These are phyloP conservation scores for Blechomonas ayalai DNA, from an alignment of 208 protist genomes.

Conservation along the genomic window DNA sequence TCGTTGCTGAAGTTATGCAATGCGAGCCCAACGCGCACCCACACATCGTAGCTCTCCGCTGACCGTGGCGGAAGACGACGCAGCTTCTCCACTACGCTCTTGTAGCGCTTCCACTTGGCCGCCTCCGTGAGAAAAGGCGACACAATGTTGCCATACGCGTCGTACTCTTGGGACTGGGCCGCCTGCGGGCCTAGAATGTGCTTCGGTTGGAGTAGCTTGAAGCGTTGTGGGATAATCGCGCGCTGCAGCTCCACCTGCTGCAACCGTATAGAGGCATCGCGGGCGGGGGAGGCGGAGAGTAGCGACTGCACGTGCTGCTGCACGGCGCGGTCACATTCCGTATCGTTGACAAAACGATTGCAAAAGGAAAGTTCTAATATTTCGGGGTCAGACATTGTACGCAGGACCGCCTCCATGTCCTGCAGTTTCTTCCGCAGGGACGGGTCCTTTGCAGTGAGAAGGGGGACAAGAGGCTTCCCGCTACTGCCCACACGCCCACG, in stretches of 20 bases:
- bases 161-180: slow-evolving; percentile 48
- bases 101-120: slow-evolving; percentile 69
- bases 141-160: slow-evolving; percentile 73
- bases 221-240: slow-evolving; percentile 18
- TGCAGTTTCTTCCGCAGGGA: slow-evolving; percentile 42
- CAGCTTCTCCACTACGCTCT: slow-evolving; percentile 46
- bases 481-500: slow-evolving; percentile 1
- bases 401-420: slow-evolving; percentile 39
- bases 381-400: slow-evolving; percentile 53
- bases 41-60: slow-evolving; percentile 68
- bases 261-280: neutral
- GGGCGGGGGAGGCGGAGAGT: neutral
- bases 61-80: slow-evolving; percentile 37
- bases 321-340: slow-evolving; percentile 6
- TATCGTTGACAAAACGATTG: slow-evolving; percentile 30
- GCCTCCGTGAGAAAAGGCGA: slow-evolving; percentile 61
- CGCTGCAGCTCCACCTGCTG: slow-evolving; percentile 13
- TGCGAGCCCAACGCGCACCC: slow-evolving; percentile 76
- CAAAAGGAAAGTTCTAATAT: slow-evolving; percentile 64
- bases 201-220: slow-evolving; percentile 40
- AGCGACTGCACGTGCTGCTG: neutral
- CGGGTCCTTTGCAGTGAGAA: slow-evolving; percentile 30
- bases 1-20: slow-evolving; percentile 87
- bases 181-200: slow-evolving; percentile 46
- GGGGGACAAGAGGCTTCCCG: slow-evolving; percentile 30